phyloP scores from a whole-genome alignment of 305 asterid genomes.

The Solanum aculeatissimum region DNA sequence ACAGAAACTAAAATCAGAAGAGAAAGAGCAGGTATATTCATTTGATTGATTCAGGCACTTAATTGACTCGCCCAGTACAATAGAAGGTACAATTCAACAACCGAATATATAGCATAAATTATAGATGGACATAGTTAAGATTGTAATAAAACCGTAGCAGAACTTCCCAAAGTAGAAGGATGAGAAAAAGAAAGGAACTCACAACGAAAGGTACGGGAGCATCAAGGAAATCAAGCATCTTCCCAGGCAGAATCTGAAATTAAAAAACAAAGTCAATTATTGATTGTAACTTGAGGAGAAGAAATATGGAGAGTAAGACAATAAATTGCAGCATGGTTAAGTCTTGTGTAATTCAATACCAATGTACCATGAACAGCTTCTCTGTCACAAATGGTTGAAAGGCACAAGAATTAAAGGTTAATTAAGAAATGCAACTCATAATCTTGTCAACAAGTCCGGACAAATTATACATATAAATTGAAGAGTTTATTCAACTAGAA shows the following conservation, averaged over 20 bases:
- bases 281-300: conserved; percentile 2
- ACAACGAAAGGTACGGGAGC: conserved; percentile 98
- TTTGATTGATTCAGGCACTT: not conserved
- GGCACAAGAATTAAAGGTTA: not conserved
- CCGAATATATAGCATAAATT: not conserved
- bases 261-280: conserved; percentile 1
- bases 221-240: conserved; percentile 91
- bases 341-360: not conserved
- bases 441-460: not conserved
- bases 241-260: conserved; percentile 78
- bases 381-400: not conserved
- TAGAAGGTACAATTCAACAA: not conserved
- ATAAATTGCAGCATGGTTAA: not conserved
- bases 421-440: not conserved
- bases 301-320: not conserved
- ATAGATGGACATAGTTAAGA: not conserved
- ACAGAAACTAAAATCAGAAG: not conserved
- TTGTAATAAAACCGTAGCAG: not conserved
- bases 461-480: not conserved
- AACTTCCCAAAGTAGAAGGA: not conserved
- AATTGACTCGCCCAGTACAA: not conserved
- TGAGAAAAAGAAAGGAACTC: conserved; percentile 20
- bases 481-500: not conserved
- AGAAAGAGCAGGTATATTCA: not conserved
- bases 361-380: not conserved